Evolutionary conservation across 31 red algal species (phyloP).

Genomic region (Pterothamnion heteromorphum): DNA sequence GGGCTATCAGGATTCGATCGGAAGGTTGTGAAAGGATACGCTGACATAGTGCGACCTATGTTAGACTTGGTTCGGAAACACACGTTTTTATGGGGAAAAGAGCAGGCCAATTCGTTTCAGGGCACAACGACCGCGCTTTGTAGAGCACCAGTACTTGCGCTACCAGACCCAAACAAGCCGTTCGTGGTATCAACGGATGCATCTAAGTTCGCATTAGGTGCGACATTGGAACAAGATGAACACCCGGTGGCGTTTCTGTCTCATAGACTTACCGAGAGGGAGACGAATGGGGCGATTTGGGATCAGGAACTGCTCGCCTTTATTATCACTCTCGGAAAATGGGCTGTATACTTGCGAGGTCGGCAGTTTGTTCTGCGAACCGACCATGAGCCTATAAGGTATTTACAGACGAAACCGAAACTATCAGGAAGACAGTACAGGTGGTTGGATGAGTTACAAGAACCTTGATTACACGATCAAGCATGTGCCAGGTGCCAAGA

Average conservation of each 20-base stretch:
- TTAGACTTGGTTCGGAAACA: slow-evolving; percentile 18
- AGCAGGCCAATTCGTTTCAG: neutral
- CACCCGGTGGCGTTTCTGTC: slow-evolving; percentile 43
- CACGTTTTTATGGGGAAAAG: neutral
- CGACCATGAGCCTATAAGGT: slow-evolving; percentile 41
- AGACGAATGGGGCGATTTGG: slow-evolving; percentile 6
- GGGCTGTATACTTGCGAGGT: slow-evolving; percentile 38
- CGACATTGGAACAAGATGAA: slow-evolving; percentile 40
- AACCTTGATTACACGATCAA: neutral
- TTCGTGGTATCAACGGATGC: slow-evolving; percentile 35
- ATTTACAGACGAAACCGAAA: slow-evolving; percentile 39
- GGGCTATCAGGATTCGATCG: slow-evolving; percentile 42
- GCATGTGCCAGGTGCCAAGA: neutral
- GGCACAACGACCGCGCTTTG: no score
- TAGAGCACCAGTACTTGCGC: neutral
- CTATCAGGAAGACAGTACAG: slow-evolving; percentile 25
- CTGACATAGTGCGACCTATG: slow-evolving; percentile 27
- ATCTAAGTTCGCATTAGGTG: slow-evolving; percentile 32
- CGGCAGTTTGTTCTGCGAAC: neutral
- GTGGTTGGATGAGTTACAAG: slow-evolving; percentile 47
- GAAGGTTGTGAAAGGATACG: slow-evolving; percentile 47
- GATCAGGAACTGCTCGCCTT: slow-evolving; percentile 44
- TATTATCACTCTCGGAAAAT: slow-evolving; percentile 14
- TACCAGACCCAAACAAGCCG: neutral
- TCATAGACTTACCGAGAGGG: slow-evolving; percentile 39